phyloP scores from a whole-genome alignment of 495 filamentous ascomycete species.

The Oleoguttula mirabilis region DNA sequence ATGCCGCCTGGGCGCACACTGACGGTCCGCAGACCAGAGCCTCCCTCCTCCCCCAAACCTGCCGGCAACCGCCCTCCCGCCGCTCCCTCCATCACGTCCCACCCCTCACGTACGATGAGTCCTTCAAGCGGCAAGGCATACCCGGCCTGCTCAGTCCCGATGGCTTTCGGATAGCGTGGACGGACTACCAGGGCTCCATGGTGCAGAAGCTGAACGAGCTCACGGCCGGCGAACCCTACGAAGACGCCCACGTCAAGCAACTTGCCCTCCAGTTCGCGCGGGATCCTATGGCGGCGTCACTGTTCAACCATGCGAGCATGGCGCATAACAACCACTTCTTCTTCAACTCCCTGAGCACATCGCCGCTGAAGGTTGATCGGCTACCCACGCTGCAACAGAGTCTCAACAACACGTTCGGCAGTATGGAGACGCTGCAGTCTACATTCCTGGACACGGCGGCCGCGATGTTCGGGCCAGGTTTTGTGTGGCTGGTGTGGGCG shows the following conservation, averaged over 20 bases:
- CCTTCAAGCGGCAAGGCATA: slow-evolving; percentile 47
- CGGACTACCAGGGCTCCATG: slow-evolving; percentile 61
- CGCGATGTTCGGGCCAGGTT: slow-evolving; percentile 92
- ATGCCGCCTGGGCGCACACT: neutral
- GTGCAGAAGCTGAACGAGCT: slow-evolving; percentile 62
- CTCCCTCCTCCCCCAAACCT: slow-evolving; percentile 8
- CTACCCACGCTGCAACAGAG: slow-evolving; percentile 30
- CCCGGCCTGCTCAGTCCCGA: slow-evolving; percentile 51
- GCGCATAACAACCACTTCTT: slow-evolving; percentile 95
- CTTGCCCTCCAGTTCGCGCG: slow-evolving; percentile 67
- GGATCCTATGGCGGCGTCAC: slow-evolving; percentile 56
- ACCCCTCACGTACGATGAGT: slow-evolving; percentile 40
- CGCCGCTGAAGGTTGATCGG: neutral
- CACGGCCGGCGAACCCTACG: slow-evolving; percentile 49
- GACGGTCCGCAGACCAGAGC: slow-evolving; percentile 2
- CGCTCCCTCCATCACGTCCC: slow-evolving; percentile 15
- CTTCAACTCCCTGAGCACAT: slow-evolving; percentile 49
- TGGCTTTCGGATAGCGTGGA: slow-evolving; percentile 68
- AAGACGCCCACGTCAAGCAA: slow-evolving; percentile 45
- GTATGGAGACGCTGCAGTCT: slow-evolving; percentile 62
- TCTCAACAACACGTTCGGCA: slow-evolving; percentile 59
- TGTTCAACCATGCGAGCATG: slow-evolving; percentile 95
- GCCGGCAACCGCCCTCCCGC: slow-evolving; percentile 1
- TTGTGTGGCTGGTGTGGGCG: slow-evolving; percentile 73
- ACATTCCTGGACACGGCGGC: slow-evolving; percentile 72